Base-by-base conservation (phyloP, 208 protist genomes). In the Herpetomonas samuelpessoai region DNA sequence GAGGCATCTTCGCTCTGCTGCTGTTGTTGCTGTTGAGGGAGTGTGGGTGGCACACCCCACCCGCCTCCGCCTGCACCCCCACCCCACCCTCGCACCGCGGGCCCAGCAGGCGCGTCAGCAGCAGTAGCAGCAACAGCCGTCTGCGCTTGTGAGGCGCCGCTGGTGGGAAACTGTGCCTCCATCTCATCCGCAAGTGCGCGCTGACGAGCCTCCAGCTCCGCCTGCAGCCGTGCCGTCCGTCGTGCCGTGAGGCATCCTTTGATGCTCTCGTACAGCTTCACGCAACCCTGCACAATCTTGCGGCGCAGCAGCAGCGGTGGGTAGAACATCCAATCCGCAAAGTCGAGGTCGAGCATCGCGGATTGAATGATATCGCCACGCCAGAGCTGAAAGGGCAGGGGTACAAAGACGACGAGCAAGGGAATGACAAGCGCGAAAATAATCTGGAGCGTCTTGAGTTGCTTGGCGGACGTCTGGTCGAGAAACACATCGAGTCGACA, bases 251-350 rank as follows among this genome's bases (percentile, higher is more conserved):
- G 74, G 21, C 63, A 16, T 1, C 30, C 44, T 45, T 44, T 19
- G 12, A 71, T 39, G 30, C 51, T 57, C n/a, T 39, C 39, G 35
- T 53, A 38, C 26, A 69, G 1, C 28, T 38, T 56, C 50, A 49
- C 50, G 46, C 57, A 7, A 2, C 41, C 62, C 31, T 49, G 26
- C 18, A 77, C 59, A 47, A 80, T 62, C 2, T 21, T 26, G 31
- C 76, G 61, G 25, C 72, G 62, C 48, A 84, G 22, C 9, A 60
- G 56, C 25, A 71, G 65, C 39, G 85, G 74, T 25, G 67, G 58
- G n/a, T 63, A 71, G 70, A 74, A 84, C 19, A 92, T 29, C 71
- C 74, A 92, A 25, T 79, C 72, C 14, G 67, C 46, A 28, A 78
- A 64, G 57, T 92, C 75, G 27, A 75, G 57, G 30, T 86, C 71